Conservation (phyloP, 345 rosid species). For the Turritis glabra region DNA sequence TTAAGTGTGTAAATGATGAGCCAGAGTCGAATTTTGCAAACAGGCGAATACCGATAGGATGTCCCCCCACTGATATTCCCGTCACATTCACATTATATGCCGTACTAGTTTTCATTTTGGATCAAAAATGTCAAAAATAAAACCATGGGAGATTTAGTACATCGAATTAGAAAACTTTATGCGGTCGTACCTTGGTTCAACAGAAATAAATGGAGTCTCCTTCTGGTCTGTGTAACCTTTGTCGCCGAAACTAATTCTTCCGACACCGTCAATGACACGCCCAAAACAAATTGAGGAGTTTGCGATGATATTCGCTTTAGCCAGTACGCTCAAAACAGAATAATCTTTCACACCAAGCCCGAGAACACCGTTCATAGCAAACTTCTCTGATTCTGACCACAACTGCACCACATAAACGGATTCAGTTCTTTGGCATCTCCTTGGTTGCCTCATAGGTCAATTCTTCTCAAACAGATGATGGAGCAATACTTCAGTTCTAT, state of each 20-base stretch:
- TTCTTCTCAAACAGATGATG: conserved; percentile 4
- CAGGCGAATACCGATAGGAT: conserved; percentile 42
- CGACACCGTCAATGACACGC: conserved; percentile 41
- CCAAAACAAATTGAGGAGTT: conserved; percentile 94
- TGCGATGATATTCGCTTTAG: conserved; percentile 62
- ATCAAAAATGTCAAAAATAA: not conserved
- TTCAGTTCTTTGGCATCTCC: conserved; percentile 9
- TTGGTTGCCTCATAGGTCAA: too few species aligned
- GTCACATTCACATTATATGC: conserved; percentile 69
- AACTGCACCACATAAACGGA: conserved; percentile 49
- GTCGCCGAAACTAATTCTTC: conserved; percentile 93
- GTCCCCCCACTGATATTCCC: conserved; percentile 50
- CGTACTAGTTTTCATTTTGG: conserved; percentile 42
- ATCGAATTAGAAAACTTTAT: not conserved
- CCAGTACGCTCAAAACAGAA: conserved; percentile 82
- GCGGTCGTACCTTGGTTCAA: conserved; percentile 47
- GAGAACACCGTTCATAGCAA: conserved; percentile 82
- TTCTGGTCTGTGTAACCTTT: conserved; percentile 73
- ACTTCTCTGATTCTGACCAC: conserved; percentile 80
- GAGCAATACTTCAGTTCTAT: not conserved
- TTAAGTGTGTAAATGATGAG: conserved; percentile 73
- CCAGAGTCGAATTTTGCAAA: conserved; percentile 80
- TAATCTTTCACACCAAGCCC: conserved; percentile 74
- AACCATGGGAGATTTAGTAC: not conserved
- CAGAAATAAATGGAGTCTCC: conserved; percentile 65